phyloP scores from a whole-genome alignment of 768 basidiomycete genomes.

The Auriscalpium microsporum region DNA sequence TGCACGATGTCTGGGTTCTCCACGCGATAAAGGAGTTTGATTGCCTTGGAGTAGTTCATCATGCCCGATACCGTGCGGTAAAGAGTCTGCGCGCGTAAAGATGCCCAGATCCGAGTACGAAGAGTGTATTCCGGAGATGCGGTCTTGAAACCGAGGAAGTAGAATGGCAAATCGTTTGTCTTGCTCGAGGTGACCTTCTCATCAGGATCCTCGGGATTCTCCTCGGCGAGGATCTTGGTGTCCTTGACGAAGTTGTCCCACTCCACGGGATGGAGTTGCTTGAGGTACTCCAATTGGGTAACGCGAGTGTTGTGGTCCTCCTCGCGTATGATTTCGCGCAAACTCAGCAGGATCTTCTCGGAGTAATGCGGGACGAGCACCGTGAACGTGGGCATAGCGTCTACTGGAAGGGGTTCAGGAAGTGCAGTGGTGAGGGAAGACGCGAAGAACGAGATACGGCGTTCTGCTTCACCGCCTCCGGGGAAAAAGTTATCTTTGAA shows the following conservation, averaged over 20 bases:
- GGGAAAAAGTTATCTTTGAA: conserved; percentile 88
- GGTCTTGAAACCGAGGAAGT: conserved; percentile 99
- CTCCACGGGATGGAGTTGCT: conserved; percentile 95
- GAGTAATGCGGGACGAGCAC: conserved; percentile 98
- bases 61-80: conserved; percentile 99
- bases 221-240: conserved; percentile 96
- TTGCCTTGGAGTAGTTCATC: conserved; percentile 99
- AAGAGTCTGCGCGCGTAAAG: conserved; percentile 93
- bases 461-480: conserved; percentile 86
- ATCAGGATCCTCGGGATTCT: conserved; percentile 43
- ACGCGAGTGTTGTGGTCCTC: conserved; percentile 96
- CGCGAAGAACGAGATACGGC: conserved; percentile 97
- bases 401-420: conserved; percentile 91
- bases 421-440: conserved; percentile 94
- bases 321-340: conserved; percentile 97
- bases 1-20: conserved; percentile 98
- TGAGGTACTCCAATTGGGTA: conserved; percentile 94
- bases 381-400: conserved; percentile 99
- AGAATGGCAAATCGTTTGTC: conserved; percentile 93
- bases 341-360: conserved; percentile 93
- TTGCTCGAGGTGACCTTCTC: conserved; percentile 63
- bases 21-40: conserved; percentile 97
- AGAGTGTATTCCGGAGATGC: conserved; percentile 98
- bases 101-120: conserved; percentile 98
- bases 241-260: conserved; percentile 99